These are phyloP conservation scores for Trifolium pratense DNA, from an alignment of 306 rosid species.

Conservation along the genomic window DNA sequence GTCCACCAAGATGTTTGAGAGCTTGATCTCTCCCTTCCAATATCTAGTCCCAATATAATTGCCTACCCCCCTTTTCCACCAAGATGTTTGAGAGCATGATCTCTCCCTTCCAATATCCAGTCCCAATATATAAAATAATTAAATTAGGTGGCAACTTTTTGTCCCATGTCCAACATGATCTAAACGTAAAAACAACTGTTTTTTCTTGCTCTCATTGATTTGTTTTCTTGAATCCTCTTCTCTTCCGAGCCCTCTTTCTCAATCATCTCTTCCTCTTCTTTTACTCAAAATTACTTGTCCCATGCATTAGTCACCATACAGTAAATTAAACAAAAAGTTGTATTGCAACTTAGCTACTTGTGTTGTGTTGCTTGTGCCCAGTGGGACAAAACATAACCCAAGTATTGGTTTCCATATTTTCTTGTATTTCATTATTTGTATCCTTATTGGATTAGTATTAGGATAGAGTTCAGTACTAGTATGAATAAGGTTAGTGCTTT, in stretches of 20 bases:
- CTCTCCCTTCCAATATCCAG: background rate
- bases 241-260: background rate
- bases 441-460: slow-evolving; percentile 1
- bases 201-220: background rate
- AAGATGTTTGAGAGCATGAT: background rate
- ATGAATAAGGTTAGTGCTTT: slow-evolving; percentile 10
- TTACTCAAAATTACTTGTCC: background rate
- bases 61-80: background rate
- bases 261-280: too few relatives aligned
- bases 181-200: background rate
- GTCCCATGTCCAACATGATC: background rate
- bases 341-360: background rate
- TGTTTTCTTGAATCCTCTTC: background rate
- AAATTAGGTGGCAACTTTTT: background rate
- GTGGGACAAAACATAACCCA: background rate
- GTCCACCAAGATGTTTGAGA: background rate
- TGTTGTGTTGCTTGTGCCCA: background rate
- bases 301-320: background rate
- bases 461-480: background rate
- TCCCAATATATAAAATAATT: background rate
- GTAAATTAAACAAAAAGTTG: slow-evolving; percentile 2
- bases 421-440: background rate
- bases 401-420: background rate
- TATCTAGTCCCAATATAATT: background rate
- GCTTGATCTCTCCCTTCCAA: background rate